A percentile compares a stretch with the other conserved stretches of the same genome.
These are phyloP conservation scores for Evernia prunastri DNA, from an alignment of 495 filamentous ascomycete species.

Conservation along the genomic window DNA sequence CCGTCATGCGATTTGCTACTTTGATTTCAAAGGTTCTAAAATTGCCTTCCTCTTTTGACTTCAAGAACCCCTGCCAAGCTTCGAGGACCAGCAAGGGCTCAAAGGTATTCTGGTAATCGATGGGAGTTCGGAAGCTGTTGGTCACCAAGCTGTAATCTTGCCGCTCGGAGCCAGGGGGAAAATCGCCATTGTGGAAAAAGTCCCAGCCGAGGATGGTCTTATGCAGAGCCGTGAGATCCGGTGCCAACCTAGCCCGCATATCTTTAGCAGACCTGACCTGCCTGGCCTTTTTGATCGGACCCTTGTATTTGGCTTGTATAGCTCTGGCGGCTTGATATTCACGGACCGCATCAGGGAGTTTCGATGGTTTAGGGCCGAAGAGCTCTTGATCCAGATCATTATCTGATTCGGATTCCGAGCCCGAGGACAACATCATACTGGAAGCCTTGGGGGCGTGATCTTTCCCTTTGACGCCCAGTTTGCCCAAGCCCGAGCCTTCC, in stretches of 20 bases:
- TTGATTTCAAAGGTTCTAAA: conserved; percentile 77
- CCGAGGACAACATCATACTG: conserved; percentile 79
- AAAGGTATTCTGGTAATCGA: conserved; percentile 81
- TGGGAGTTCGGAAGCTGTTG: conserved; percentile 64
- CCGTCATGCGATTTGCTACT: conserved; percentile 73
- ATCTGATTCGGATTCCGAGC: conserved; percentile 68
- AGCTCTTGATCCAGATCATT: conserved; percentile 58
- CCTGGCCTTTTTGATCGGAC: conserved; percentile 74
- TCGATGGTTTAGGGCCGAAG: conserved; percentile 44
- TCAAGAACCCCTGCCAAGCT: conserved; percentile 91
- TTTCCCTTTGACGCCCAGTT: conserved; percentile 72
- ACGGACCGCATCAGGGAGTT: conserved; percentile 38
- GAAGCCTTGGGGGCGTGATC: conserved; percentile 64
- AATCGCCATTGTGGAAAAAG: conserved; percentile 78
- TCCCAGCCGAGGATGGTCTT: conserved; percentile 86
- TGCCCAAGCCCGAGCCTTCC: conserved; percentile 70
- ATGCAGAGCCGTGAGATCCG: conserved; percentile 80
- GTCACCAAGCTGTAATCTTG: conserved; percentile 68
- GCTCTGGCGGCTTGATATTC: conserved; percentile 50
- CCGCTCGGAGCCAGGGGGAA: conserved; percentile 63
- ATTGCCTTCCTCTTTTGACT: conserved; percentile 75
- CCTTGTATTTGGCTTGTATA: conserved; percentile 44
- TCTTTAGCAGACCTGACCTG: conserved; percentile 75
- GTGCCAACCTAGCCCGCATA: conserved; percentile 85
- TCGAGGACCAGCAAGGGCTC: conserved; percentile 86